phyloP scores from a whole-genome alignment of 768 basidiomycete genomes.

The Strobilomyces confusus region DNA sequence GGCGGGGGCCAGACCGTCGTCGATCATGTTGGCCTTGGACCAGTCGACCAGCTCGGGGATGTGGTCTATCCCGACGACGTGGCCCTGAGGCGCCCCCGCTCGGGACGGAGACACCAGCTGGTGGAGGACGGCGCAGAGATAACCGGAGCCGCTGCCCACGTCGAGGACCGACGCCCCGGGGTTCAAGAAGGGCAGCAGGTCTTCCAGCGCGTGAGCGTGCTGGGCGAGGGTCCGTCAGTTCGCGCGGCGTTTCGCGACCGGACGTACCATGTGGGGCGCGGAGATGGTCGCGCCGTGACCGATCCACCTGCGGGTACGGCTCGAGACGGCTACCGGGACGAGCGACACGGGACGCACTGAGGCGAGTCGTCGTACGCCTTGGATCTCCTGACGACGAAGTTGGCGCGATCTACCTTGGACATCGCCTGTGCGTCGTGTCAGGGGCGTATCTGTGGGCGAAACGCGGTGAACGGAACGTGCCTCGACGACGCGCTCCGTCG shows the following conservation, averaged over 20 bases:
- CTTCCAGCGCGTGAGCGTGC: constrained; percentile 85
- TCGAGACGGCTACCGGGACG: not conserved
- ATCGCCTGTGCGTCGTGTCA: constrained; percentile 49
- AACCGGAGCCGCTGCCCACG: constrained; percentile 86
- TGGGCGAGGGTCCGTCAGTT: constrained; percentile 31
- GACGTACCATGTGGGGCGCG: constrained; percentile 88
- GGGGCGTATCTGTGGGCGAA: not conserved
- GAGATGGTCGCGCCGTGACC: constrained; percentile 90
- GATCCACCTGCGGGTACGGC: constrained; percentile 47
- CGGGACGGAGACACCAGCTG: constrained; percentile 50
- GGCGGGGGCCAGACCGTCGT: constrained; percentile 57
- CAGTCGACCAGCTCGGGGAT: constrained; percentile 71
- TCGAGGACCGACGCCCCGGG: constrained; percentile 80
- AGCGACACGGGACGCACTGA: constrained; percentile 45
- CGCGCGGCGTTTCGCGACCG: too few relatives aligned
- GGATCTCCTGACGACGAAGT: constrained; percentile 50
- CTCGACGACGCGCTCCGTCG: constrained; percentile 48
- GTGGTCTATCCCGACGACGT: constrained; percentile 90
- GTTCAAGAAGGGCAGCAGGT: constrained; percentile 66
- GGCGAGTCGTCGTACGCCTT: constrained; percentile 80
- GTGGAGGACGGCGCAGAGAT: constrained; percentile 77
- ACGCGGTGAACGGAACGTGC: constrained; percentile 35
- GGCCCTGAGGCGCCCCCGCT: constrained; percentile 35
- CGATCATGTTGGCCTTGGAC: constrained; percentile 63
- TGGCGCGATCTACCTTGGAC: constrained; percentile 62